These are phyloP conservation scores for Shiraia sp. DNA, from an alignment of 2,329 filamentous ascomycete species.

Conservation along the genomic window DNA sequence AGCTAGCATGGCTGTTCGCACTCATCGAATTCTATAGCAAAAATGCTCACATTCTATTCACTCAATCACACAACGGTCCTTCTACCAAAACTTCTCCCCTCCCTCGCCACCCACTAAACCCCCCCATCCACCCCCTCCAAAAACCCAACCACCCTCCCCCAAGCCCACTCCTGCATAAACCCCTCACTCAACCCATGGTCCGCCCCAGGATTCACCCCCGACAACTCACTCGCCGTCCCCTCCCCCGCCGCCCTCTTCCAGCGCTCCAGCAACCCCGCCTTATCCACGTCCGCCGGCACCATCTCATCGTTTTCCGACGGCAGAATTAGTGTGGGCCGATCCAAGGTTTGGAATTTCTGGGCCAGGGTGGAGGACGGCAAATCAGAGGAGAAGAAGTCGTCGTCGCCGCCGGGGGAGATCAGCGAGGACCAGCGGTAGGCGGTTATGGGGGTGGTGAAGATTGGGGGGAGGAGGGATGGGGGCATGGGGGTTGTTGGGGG, in stretches of 20 bases:
- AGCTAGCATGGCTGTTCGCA: no score
- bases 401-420: slow-evolving; percentile 15
- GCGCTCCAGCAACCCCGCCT: slow-evolving; percentile 5
- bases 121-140: neutral
- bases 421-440: slow-evolving; percentile 24
- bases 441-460: slow-evolving; percentile 17
- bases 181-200: slow-evolving; percentile 7
- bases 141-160: slow-evolving; percentile 2
- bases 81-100: no score
- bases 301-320: slow-evolving; percentile 19
- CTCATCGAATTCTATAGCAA: no score
- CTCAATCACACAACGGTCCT: no score
- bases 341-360: slow-evolving; percentile 7
- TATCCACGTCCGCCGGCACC: slow-evolving; percentile 14
- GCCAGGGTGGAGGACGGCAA: slow-evolving; percentile 3
- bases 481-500: no score
- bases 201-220: slow-evolving; percentile 5
- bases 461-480: slow-evolving; percentile 4
- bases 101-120: no score
- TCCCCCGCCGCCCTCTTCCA: slow-evolving; percentile 3
- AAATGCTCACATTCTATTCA: no score
- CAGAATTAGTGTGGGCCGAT: slow-evolving; percentile 12
- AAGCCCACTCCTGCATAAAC: slow-evolving; percentile 1
- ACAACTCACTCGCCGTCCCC: slow-evolving; percentile 5
- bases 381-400: slow-evolving; percentile 24